These are phyloP conservation scores for Candida parachauliodes DNA, from an alignment of 805 yeast species.

Conservation along the genomic window DNA sequence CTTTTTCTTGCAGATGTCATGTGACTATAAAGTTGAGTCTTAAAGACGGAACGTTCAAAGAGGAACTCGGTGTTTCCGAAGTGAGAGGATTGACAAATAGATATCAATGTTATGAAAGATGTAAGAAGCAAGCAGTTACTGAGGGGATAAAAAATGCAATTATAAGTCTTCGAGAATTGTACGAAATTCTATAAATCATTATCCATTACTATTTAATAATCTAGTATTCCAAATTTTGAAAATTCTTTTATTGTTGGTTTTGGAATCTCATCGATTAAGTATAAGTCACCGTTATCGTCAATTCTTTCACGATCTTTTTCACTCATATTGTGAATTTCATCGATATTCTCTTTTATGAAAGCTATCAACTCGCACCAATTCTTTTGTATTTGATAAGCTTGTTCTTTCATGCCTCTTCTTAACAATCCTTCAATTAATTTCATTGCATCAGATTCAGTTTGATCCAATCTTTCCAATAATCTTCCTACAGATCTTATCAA, in stretches of 20 bases:
- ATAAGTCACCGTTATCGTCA: slow-evolving; percentile 84
- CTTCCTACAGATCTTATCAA: slow-evolving; percentile 85
- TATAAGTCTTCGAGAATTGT: slow-evolving; percentile 9
- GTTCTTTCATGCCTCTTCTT: slow-evolving; percentile 68
- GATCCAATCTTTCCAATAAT: slow-evolving; percentile 73
- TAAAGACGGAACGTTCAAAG: slow-evolving; percentile 41
- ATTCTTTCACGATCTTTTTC: slow-evolving; percentile 85
- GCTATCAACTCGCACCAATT: slow-evolving; percentile 55
- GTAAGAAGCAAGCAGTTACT: slow-evolving; percentile 47
- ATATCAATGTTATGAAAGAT: slow-evolving; percentile 31
- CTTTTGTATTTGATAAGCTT: slow-evolving; percentile 78
- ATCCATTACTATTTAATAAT: slow-evolving; percentile 38
- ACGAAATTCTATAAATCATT: not conserved
- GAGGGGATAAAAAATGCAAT: slow-evolving; percentile 45
- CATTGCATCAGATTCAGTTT: slow-evolving; percentile 70
- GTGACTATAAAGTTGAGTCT: slow-evolving; percentile 35
- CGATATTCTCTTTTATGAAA: slow-evolving; percentile 56
- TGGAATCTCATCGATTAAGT: slow-evolving; percentile 72
- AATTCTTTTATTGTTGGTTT: slow-evolving; percentile 64
- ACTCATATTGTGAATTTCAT: slow-evolving; percentile 75
- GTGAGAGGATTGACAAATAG: slow-evolving; percentile 30
- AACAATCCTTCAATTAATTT: slow-evolving; percentile 71
- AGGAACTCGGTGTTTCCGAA: slow-evolving; percentile 38
- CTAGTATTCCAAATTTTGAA: slow-evolving; percentile 54
- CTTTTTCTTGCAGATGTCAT: slow-evolving; percentile 19